phyloP scores from a whole-genome alignment of 2,329 filamentous ascomycete species.

The Aspergillus awamori region DNA sequence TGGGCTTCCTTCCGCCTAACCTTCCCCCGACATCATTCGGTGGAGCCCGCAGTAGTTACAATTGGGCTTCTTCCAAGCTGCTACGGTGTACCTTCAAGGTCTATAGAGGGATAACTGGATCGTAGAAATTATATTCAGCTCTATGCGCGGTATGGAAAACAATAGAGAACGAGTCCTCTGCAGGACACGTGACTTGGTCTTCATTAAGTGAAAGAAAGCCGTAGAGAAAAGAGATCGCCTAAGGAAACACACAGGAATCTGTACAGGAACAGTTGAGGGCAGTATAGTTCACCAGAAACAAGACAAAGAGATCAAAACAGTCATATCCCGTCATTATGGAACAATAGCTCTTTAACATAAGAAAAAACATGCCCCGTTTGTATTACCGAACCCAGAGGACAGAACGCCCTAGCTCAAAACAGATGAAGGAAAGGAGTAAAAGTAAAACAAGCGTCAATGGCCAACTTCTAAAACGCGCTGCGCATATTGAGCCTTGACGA shows the following conservation, averaged over 20 bases:
- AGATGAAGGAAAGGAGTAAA: constrained; percentile 19
- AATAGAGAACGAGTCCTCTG: not conserved
- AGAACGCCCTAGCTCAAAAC: constrained; percentile 31
- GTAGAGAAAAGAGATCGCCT: not conserved
- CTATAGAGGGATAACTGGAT: too few species aligned
- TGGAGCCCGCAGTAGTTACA: not conserved
- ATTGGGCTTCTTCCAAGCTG: too few species aligned
- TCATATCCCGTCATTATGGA: constrained; percentile 41
- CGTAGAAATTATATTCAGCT: not conserved
- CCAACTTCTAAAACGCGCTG: constrained; percentile 38
- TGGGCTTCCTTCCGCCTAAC: not conserved
- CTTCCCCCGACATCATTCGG: not conserved
- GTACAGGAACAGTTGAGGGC: constrained; percentile 1
- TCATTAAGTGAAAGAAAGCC: constrained; percentile 4
- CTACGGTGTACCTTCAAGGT: too few species aligned
- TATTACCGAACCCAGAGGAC: constrained; percentile 20
- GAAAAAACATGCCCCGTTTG: constrained; percentile 20
- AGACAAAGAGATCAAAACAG: constrained; percentile 6
- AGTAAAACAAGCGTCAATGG: constrained; percentile 27
- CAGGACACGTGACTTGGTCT: not conserved
- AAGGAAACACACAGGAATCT: constrained; percentile 1
- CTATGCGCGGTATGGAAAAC: not conserved
- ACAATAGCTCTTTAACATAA: constrained; percentile 22
- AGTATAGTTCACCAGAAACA: constrained; percentile 12
- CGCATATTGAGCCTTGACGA: constrained; percentile 40